These are phyloP conservation scores for Mycena leptocephala DNA, from an alignment of 768 basidiomycete species.

Conservation along the genomic window DNA sequence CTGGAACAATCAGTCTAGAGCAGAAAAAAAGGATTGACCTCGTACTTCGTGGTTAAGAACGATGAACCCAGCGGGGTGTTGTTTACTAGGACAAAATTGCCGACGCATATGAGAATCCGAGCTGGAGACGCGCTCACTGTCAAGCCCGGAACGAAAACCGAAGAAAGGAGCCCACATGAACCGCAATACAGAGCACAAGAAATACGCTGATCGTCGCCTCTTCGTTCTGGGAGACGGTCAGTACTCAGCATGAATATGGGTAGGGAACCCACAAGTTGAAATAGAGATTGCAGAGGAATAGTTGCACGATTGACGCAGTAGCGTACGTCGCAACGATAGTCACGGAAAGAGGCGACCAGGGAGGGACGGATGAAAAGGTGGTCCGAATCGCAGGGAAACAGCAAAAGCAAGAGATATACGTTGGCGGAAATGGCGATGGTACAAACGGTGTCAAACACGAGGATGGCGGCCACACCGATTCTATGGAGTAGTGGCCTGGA, in stretches of 20 bases:
- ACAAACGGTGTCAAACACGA: slow-evolving; percentile 11
- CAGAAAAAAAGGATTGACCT: too few relatives aligned
- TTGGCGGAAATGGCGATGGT: slow-evolving; percentile 7
- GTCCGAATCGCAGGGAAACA: background rate
- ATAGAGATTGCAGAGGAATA: slow-evolving; percentile 20
- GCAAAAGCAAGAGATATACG: background rate
- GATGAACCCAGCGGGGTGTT: too few relatives aligned
- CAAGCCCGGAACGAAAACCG: background rate
- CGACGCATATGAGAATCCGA: too few relatives aligned
- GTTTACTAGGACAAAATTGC: too few relatives aligned
- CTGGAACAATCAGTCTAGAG: too few relatives aligned
- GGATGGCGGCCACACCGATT: background rate
- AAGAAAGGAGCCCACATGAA: slow-evolving; percentile 7
- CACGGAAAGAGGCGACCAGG: background rate
- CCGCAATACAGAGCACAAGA: background rate
- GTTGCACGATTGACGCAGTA: slow-evolving; percentile 22
- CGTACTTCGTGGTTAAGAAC: too few relatives aligned
- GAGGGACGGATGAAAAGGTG: background rate
- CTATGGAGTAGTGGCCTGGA: background rate
- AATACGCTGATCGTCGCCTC: background rate
- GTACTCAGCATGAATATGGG: too few relatives aligned
- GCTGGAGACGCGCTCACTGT: background rate
- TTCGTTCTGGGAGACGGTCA: too few relatives aligned
- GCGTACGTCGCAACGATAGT: slow-evolving; percentile 19
- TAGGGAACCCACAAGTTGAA: too few relatives aligned